A percentile compares a stretch with the other conserved stretches of the same genome.
These are phyloP conservation scores for Typha latifolia DNA, from an alignment of 176 grass and related monocot species.

Conservation along the genomic window DNA sequence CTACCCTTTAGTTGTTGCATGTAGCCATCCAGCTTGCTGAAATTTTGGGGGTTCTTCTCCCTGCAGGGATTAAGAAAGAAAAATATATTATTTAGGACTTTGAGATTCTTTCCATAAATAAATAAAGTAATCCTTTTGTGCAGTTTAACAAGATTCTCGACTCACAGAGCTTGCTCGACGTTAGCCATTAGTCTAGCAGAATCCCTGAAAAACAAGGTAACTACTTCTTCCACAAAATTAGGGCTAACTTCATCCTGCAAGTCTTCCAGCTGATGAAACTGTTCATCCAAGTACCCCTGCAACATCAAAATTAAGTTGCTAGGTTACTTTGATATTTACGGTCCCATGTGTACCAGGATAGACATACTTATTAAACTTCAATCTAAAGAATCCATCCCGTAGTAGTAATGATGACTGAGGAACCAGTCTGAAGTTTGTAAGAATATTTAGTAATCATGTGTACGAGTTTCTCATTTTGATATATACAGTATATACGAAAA, in stretches of 20 bases:
- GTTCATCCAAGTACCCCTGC: slow-evolving; percentile 92
- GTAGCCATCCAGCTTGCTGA: slow-evolving; percentile 67
- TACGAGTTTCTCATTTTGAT: too few species aligned
- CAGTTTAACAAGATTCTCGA: not conserved
- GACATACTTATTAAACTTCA: too few species aligned
- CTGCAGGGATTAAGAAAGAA: slow-evolving; percentile 36
- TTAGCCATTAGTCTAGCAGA: slow-evolving; percentile 71
- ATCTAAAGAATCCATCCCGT: too few species aligned
- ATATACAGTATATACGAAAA: too few species aligned
- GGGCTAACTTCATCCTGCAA: slow-evolving; percentile 91
- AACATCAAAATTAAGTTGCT: slow-evolving; percentile 15
- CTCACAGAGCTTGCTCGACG: slow-evolving; percentile 85
- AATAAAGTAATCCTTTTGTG: not conserved
- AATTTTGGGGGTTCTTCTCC: slow-evolving; percentile 73
- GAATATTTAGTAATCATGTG: too few species aligned
- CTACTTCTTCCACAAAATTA: slow-evolving; percentile 95
- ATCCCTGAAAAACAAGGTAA: slow-evolving; percentile 78
- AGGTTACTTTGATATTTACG: not conserved
- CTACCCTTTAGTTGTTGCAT: slow-evolving; percentile 92
- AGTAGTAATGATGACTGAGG: too few species aligned
- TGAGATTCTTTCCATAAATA: not conserved
- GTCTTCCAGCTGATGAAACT: slow-evolving; percentile 90
- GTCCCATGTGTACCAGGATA: slow-evolving; percentile 2
- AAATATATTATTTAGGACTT: not conserved
- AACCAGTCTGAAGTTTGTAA: too few species aligned